Conservation (phyloP, 1,139 yeast genomes). For the Lipomyces yarrowii region DNA sequence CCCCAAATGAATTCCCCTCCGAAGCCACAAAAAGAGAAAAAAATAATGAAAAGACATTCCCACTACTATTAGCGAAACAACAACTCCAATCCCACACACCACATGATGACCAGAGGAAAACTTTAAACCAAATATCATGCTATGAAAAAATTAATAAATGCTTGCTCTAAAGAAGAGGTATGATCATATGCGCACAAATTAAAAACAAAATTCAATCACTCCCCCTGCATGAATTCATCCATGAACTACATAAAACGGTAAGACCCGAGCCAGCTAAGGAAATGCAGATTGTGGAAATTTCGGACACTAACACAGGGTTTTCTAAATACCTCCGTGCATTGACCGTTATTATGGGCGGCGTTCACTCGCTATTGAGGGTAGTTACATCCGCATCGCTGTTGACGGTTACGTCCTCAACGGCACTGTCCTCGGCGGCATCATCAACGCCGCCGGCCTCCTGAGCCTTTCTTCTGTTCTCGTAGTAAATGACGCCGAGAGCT, state of each 20-base stretch:
- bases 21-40: not conserved
- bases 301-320: not conserved
- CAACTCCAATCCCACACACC: not conserved
- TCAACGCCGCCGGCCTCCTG: not conserved
- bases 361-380: not conserved
- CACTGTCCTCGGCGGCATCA: not conserved
- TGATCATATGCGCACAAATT: not conserved
- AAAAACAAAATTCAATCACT: not conserved
- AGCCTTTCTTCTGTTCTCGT: slow-evolving; percentile 13
- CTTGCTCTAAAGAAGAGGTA: not conserved
- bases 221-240: not conserved
- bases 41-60: not conserved
- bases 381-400: no score
- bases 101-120: not conserved
- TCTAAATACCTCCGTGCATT: not conserved
- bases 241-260: not conserved
- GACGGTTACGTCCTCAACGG: not conserved
- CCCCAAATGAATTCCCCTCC: not conserved
- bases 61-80: not conserved
- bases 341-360: not conserved
- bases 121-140: not conserved
- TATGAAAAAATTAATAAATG: not conserved
- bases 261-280: not conserved
- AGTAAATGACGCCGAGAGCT: slow-evolving; percentile 19
- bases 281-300: not conserved